Conservation (phyloP, 805 yeast genomes). For the Candida lessepsii region DNA sequence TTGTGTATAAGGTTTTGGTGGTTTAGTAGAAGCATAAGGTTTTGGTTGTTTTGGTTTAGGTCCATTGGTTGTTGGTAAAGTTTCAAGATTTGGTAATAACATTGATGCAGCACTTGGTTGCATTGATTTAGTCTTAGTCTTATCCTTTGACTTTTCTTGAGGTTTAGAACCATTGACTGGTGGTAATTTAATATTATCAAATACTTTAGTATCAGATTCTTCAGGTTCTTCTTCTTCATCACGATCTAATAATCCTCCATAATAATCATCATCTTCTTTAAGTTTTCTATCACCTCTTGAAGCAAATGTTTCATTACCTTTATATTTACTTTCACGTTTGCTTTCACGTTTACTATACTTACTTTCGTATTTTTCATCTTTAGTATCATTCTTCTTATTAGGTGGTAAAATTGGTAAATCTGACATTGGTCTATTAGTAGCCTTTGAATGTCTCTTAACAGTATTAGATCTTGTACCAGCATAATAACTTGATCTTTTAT, state of each 20-base stretch:
- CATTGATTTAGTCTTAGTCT: constrained; percentile 23
- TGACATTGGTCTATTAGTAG: constrained; percentile 25
- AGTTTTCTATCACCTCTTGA: constrained; percentile 28
- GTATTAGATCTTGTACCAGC: constrained; percentile 22
- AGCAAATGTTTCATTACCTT: constrained; percentile 40
- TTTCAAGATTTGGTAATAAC: constrained; percentile 30
- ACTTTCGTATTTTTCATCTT: too few relatives aligned
- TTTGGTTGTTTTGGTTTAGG: too few relatives aligned
- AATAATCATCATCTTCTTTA: constrained; percentile 16
- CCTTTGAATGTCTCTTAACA: constrained; percentile 27
- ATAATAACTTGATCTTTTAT: constrained; percentile 40
- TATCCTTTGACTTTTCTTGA: background rate
- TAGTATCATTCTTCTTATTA: too few relatives aligned
- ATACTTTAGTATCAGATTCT: constrained; percentile 26
- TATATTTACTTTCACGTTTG: constrained; percentile 23
- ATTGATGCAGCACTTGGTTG: constrained; percentile 36
- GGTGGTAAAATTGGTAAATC: constrained; percentile 30
- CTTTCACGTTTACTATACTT: constrained; percentile 32
- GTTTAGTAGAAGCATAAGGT: constrained; percentile 6
- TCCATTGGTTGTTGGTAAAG: constrained; percentile 7
- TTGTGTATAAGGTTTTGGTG: constrained; percentile 16
- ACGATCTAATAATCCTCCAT: constrained; percentile 17
- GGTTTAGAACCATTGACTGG: constrained; percentile 21
- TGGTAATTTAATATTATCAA: constrained; percentile 51
- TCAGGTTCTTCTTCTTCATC: constrained; percentile 19